Evolutionary conservation across 768 basidiomycete genomes (phyloP).

Genomic region (Russula sp.): DNA sequence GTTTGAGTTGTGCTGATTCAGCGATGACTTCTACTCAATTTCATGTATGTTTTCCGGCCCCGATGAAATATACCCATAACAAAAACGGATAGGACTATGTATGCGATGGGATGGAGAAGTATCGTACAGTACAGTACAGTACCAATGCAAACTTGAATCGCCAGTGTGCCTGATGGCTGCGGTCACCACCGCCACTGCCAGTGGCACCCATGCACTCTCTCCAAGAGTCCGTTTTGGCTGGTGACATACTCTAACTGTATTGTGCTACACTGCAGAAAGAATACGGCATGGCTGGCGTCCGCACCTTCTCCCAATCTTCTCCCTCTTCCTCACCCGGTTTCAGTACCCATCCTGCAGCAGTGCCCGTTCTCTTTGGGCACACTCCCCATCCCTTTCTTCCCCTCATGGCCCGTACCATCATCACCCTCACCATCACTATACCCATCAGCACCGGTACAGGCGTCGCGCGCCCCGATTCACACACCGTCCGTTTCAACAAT

Average conservation of each 20-base stretch:
- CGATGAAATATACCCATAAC: too few relatives aligned
- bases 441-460: background rate
- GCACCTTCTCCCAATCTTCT: background rate
- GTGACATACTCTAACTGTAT: background rate
- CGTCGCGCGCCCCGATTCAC: slow-evolving; percentile 3
- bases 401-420: background rate
- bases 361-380: background rate
- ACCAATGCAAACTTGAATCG: too few relatives aligned
- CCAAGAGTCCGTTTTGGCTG: background rate
- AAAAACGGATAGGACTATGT: too few relatives aligned
- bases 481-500: slow-evolving; percentile 10
- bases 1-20: too few relatives aligned
- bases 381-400: background rate
- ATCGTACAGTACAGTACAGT: too few relatives aligned
- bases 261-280: background rate
- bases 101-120: too few relatives aligned
- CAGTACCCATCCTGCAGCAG: background rate
- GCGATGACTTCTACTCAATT: too few relatives aligned
- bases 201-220: too few relatives aligned
- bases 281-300: background rate
- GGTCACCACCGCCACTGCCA: too few relatives aligned
- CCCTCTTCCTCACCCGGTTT: too few relatives aligned
- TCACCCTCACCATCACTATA: background rate
- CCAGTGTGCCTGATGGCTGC: too few relatives aligned
- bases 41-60: too few relatives aligned